These are phyloP conservation scores for Thelephora aurantiotincta DNA, from an alignment of 768 basidiomycete species.

Conservation along the genomic window DNA sequence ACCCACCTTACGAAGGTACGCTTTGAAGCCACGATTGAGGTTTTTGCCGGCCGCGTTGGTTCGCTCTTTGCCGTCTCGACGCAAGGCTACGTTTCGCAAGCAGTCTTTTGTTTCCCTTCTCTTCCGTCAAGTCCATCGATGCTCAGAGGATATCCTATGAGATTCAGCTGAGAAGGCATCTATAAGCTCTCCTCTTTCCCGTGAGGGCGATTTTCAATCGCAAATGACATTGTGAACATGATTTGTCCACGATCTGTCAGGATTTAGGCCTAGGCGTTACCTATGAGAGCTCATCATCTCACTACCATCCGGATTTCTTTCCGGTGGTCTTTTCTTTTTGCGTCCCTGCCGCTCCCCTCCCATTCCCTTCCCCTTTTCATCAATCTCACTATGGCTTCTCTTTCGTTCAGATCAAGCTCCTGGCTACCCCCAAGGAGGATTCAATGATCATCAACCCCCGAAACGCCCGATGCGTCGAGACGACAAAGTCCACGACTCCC, in stretches of 20 bases:
- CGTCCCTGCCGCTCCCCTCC: not conserved
- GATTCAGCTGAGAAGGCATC: not conserved
- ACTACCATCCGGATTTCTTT: too few species aligned
- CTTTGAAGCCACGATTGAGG: conserved; percentile 55
- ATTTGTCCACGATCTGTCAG: too few species aligned
- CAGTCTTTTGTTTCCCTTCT: conserved; percentile 9
- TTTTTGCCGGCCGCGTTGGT: conserved; percentile 7
- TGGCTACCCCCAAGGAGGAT: conserved; percentile 35
- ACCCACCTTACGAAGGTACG: conserved; percentile 74
- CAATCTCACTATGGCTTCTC: too few species aligned
- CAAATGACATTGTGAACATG: not conserved
- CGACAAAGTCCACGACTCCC: conserved; percentile 81
- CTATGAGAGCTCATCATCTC: too few species aligned
- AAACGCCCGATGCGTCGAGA: conserved; percentile 51
- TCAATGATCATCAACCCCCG: conserved; percentile 22
- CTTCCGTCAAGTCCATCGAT: not conserved
- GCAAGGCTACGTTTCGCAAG: conserved; percentile 8
- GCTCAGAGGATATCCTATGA: not conserved
- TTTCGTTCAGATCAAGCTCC: conserved; percentile 46
- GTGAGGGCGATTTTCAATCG: not conserved
- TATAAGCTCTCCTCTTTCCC: too few species aligned
- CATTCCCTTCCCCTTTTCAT: not conserved
- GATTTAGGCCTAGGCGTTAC: too few species aligned
- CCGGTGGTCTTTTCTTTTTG: not conserved
- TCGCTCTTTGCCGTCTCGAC: conserved; percentile 4